Evolutionary conservation across 208 protist species (phyloP).

Genomic region (Crithidia thermophila): DNA sequence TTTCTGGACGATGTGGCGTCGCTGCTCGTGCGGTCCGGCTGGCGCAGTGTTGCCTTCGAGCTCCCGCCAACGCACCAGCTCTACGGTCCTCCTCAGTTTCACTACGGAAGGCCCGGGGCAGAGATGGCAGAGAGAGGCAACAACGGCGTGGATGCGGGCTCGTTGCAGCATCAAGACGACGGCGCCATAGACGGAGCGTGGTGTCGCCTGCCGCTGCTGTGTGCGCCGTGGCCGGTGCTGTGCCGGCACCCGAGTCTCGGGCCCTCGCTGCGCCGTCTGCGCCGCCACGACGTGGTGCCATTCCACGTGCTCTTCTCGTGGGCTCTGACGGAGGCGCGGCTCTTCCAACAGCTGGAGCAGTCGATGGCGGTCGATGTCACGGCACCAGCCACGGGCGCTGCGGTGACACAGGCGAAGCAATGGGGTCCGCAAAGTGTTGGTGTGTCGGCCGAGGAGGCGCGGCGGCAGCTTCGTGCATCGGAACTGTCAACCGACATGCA

Average conservation of each 20-base stretch:
- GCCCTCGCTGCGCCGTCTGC: conserved; percentile 25
- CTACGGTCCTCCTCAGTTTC: conserved; percentile 13
- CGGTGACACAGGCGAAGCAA: conserved; percentile 1
- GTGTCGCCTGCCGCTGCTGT: conserved; percentile 43
- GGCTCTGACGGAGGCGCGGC: conserved; percentile 26
- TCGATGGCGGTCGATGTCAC: conserved; percentile 50
- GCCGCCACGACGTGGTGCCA: conserved; percentile 43
- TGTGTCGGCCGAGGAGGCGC: conserved; percentile 14
- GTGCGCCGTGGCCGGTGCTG: conserved; percentile 38
- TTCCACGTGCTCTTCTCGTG: conserved; percentile 65
- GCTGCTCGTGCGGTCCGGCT: conserved; percentile 21
- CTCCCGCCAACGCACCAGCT: conserved; percentile 48
- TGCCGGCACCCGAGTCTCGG: conserved; percentile 24
- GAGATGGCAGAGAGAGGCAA: background rate
- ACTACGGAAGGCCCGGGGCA: background rate
- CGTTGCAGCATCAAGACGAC: too few relatives aligned
- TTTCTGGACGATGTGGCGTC: conserved; percentile 42
- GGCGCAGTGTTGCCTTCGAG: conserved; percentile 46
- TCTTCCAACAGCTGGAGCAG: conserved; percentile 38
- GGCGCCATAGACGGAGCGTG: conserved; percentile 21
- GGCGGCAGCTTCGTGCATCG: too few relatives aligned
- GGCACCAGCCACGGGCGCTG: conserved; percentile 28
- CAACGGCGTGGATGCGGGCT: background rate
- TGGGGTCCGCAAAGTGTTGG: conserved; percentile 20
- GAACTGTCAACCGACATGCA: too few relatives aligned